Evolutionary conservation across 23 red algal genomes (phyloP).

Genomic region (Gracilaria vermiculophylla): DNA sequence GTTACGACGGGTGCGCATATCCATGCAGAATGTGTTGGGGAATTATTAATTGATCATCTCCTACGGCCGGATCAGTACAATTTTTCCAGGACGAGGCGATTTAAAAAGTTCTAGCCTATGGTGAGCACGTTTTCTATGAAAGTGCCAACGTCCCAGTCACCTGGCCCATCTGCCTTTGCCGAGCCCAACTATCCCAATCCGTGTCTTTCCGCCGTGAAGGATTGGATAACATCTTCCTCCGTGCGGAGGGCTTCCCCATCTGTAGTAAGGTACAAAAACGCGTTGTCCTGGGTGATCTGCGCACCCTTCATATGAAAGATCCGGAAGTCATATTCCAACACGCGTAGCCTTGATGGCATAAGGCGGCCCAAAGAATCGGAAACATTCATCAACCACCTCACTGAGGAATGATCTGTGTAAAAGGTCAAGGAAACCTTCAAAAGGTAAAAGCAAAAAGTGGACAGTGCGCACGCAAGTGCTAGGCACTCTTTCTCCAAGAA

Average conservation of each 20-base stretch:
- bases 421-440: not conserved
- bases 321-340: slow-evolving; percentile 13
- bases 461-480: not conserved
- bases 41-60: too few species aligned
- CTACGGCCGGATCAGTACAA: too few species aligned
- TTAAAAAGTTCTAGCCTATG: too few species aligned
- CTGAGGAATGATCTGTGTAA: not conserved
- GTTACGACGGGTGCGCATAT: too few species aligned
- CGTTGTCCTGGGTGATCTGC: not conserved
- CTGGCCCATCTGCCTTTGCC: too few species aligned
- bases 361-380: not conserved
- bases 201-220: too few species aligned
- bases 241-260: not conserved
- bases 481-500: slow-evolving; percentile 12
- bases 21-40: too few species aligned
- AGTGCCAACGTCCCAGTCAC: too few species aligned
- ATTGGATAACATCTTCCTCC: not conserved
- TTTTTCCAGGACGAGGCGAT: too few species aligned
- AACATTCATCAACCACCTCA: slow-evolving; percentile 12
- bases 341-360: not conserved
- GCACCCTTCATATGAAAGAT: not conserved
- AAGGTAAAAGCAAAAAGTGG: not conserved
- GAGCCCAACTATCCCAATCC: too few species aligned
- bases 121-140: too few species aligned
- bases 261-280: not conserved